Evolutionary conservation across 805 yeast species (phyloP).

Genomic region (Ogataea pignaliae): DNA sequence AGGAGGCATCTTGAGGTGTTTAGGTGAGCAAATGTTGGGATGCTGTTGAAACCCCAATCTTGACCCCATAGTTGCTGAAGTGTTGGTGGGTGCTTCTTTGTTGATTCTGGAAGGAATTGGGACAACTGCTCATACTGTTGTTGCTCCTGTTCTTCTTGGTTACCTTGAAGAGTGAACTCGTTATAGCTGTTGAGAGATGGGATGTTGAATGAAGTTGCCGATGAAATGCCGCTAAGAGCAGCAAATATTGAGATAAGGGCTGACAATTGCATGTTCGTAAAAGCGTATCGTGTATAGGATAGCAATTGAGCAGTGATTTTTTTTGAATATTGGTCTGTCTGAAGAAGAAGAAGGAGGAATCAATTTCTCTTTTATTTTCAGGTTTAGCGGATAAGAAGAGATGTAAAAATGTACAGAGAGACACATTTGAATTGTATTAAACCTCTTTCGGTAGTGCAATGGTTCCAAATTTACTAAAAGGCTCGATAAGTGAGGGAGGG

Average conservation of each 20-base stretch:
- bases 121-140: neutral
- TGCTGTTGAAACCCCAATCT: slow-evolving; percentile 68
- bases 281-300: neutral
- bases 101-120: slow-evolving; percentile 2
- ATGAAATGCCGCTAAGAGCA: neutral
- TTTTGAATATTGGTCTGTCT: too few species aligned
- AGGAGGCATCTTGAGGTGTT: slow-evolving; percentile 55
- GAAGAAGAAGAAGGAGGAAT: too few species aligned
- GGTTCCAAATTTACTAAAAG: too few species aligned
- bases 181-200: neutral
- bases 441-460: too few species aligned
- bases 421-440: too few species aligned
- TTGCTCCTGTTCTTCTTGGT: too few species aligned
- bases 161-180: too few species aligned
- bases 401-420: too few species aligned
- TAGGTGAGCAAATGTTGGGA: slow-evolving; percentile 71
- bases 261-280: slow-evolving; percentile 3
- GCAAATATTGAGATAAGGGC: slow-evolving; percentile 4
- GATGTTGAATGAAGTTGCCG: slow-evolving; percentile 2
- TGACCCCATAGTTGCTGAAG: slow-evolving; percentile 67
- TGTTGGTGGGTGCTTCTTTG: slow-evolving; percentile 25
- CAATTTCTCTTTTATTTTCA: too few species aligned
- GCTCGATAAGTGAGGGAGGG: too few species aligned
- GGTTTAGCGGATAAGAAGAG: too few species aligned
- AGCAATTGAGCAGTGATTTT: too few species aligned